Base-by-base conservation (phyloP, 345 rosid genomes). In the Euphorbia tirucalli region DNA sequence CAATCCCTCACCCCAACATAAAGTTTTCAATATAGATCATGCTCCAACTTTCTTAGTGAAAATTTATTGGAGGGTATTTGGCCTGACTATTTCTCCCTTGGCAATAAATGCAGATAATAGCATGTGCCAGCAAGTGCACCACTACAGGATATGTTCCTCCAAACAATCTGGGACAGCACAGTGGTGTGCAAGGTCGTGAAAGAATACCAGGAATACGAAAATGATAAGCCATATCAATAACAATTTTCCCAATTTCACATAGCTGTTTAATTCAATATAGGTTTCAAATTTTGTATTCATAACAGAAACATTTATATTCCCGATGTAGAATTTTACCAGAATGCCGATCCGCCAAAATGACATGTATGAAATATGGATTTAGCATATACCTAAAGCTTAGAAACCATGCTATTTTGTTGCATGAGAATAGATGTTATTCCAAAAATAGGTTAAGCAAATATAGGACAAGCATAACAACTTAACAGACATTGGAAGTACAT, bases 191-290 rank as follows among this genome's bases (percentile, higher is more conserved):
- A 3, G 39, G 39, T 35, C 7, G 39, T 35, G 39, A 35, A 35
- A 7, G 39, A 35, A 35, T 35, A 35, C 39, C 39, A 35, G 4
- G 39, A 35, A 35, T 35, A 35, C 7, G 39, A 35, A 35, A 35
- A 35, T 35, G 39, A 35, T 35, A 35, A 3, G 39, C 39, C 3
- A 35, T 35, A 35, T 35, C 39, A 35, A 35, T 35, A 35, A 3
- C 16, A 11, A 27, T n/a, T n/a, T n/a, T n/a, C n/a, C n/a, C n/a
- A n/a, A n/a, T n/a, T n/a, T n/a, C n/a, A n/a, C n/a, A n/a, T n/a
- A n/a, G n/a, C n/a, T n/a, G n/a, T n/a, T n/a, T n/a, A n/a, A n/a
- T 65, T 65, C 69, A 24, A 44, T 25, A 27, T 21, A 68, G 48
- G 32, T 21, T 31, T 54, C 44, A 31, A 68, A 32, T 52, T 39